Evolutionary conservation across 2,329 filamentous ascomycete species (phyloP).

Genomic region (Talaromyces sp.): DNA sequence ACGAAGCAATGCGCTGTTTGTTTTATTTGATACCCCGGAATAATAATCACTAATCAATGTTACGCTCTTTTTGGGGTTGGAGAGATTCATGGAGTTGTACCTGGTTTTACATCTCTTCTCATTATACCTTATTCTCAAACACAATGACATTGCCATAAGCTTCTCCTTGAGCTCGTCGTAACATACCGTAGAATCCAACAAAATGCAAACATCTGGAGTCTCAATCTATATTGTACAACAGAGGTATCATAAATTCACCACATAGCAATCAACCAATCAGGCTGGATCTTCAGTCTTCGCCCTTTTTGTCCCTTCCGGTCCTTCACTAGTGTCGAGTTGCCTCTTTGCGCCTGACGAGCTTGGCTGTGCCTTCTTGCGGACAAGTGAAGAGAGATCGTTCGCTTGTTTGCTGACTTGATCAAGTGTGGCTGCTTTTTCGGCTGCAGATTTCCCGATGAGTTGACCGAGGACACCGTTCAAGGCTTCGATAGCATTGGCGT

Average conservation of each 20-base stretch:
- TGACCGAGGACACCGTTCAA: constrained; percentile 59
- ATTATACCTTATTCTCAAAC: neutral
- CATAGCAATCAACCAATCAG: neutral
- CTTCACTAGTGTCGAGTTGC: constrained; percentile 26
- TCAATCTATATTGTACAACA: constrained; percentile 1
- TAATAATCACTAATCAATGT: constrained; percentile 3
- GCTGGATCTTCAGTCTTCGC: constrained; percentile 20
- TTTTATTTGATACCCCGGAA: constrained; percentile 14
- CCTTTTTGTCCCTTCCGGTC: constrained; percentile 19
- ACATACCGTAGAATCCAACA: neutral
- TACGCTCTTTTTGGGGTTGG: neutral
- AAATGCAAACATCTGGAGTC: neutral
- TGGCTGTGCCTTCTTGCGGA: constrained; percentile 54
- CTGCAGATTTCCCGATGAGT: constrained; percentile 55
- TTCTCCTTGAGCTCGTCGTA: neutral
- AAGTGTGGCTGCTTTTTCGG: constrained; percentile 53
- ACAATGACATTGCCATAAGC: neutral
- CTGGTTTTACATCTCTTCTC: neutral
- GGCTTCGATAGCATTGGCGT: constrained; percentile 47
- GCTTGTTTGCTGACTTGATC: constrained; percentile 56
- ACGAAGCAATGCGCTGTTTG: neutral
- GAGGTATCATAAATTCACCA: constrained; percentile 16
- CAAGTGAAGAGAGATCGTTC: constrained; percentile 59
- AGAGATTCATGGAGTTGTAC: neutral
- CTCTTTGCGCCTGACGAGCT: constrained; percentile 31